Evolutionary conservation across 2,329 filamentous ascomycete species (phyloP).

Genomic region (Colletotrichum coccodes): DNA sequence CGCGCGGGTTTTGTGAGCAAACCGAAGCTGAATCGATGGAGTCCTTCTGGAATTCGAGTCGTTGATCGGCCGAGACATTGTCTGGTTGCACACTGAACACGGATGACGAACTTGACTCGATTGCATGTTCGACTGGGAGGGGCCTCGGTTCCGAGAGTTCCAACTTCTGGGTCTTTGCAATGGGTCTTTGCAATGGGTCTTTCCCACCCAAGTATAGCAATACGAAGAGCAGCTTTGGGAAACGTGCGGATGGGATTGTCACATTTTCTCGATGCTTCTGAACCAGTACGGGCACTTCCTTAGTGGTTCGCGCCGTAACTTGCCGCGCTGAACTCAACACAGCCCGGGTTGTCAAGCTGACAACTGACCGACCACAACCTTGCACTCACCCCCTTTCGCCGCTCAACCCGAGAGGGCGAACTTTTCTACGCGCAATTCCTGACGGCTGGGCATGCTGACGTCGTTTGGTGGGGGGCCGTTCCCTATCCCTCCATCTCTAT

Average conservation of each 20-base stretch:
- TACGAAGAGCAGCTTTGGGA: not conserved
- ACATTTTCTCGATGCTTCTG: not conserved
- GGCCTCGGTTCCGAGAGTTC: not conserved
- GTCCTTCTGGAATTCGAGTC: not conserved
- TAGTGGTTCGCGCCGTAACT: not conserved
- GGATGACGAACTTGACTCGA: constrained; percentile 17
- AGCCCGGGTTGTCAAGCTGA: constrained; percentile 11
- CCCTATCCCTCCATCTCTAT: not conserved
- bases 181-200: not conserved
- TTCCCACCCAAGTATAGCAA: not conserved
- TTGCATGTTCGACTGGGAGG: not conserved
- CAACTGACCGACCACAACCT: not conserved
- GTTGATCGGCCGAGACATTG: constrained; percentile 19
- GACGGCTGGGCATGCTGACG: constrained; percentile 17
- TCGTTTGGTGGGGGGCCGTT: constrained; percentile 12
- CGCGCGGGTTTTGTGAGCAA: not conserved
- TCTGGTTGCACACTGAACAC: constrained; percentile 19
- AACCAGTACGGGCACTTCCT: not conserved
- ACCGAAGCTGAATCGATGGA: not conserved
- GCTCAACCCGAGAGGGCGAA: not conserved
- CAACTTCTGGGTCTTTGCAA: not conserved
- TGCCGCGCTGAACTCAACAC: constrained; percentile 12
- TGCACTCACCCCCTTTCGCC: not conserved
- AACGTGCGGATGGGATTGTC: not conserved
- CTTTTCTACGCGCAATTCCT: not conserved